Evolutionary conservation across 2,329 filamentous ascomycete species (phyloP).

Genomic region (Volutella citrinella): DNA sequence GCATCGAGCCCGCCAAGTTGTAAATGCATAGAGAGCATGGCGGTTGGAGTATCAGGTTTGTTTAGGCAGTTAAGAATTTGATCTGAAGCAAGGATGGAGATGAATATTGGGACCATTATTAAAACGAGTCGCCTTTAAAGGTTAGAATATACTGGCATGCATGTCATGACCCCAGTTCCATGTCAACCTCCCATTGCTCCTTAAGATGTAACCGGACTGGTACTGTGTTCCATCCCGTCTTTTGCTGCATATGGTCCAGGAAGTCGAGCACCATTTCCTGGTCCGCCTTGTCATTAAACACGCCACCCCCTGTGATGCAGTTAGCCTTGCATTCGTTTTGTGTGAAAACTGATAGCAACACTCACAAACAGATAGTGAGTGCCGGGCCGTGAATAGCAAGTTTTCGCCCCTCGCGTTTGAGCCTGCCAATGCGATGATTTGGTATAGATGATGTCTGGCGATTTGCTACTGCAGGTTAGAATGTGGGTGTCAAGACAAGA

Average conservation of each 20-base stretch:
- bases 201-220: no score
- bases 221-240: conserved; percentile 16
- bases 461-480: conserved; percentile 3
- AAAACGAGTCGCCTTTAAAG: no score
- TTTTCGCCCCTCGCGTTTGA: conserved; percentile 11
- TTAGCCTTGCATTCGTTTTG: no score
- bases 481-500: not conserved
- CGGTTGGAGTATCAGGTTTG: no score
- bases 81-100: no score
- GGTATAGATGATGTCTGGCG: conserved; percentile 7
- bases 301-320: conserved; percentile 13
- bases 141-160: no score
- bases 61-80: no score
- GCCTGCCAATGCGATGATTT: conserved; percentile 9
- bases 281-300: conserved; percentile 13
- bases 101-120: no score
- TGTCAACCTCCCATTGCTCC: no score
- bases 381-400: conserved; percentile 11
- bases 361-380: conserved; percentile 12
- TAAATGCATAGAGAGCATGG: conserved; percentile 1
- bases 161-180: no score
- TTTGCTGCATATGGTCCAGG: conserved; percentile 11
- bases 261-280: conserved; percentile 13
- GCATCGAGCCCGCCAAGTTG: conserved; percentile 12
- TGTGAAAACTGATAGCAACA: not conserved